Conservation (phyloP, 129 eudicot genomes). For the Centaurea solstitialis region DNA sequence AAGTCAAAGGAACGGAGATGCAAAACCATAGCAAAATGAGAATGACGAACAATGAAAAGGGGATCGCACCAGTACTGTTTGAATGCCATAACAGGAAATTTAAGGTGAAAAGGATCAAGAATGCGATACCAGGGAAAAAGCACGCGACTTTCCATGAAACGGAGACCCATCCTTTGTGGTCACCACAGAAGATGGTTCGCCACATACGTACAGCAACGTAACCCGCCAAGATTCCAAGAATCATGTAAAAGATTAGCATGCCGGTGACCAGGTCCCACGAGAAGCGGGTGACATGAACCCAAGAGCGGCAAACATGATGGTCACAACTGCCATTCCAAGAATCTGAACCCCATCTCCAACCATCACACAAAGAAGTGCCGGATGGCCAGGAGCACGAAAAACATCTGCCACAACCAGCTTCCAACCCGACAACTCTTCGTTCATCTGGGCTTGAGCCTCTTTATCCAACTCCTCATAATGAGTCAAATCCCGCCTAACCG, state of each 20-base stretch:
- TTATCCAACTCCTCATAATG: conserved; percentile 30
- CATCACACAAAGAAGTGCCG: conserved; percentile 29
- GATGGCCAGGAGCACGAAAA: conserved; percentile 23
- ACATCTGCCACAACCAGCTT: conserved; percentile 27
- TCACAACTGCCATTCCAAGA: conserved; percentile 36
- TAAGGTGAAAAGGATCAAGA: conserved; percentile 28
- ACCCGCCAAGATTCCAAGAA: conserved; percentile 32
- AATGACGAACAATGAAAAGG: conserved; percentile 36
- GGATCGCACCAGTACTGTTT: conserved; percentile 47
- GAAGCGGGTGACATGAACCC: conserved; percentile 37
- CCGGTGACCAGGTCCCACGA: conserved; percentile 27
- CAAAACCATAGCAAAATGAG: conserved; percentile 50
- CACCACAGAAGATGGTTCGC: conserved; percentile 27
- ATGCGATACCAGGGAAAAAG: conserved; percentile 46
- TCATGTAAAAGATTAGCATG: conserved; percentile 33
- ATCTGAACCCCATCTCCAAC: conserved; percentile 35
- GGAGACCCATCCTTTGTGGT: conserved; percentile 33
- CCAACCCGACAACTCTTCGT: conserved; percentile 28
- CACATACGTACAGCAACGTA: conserved; percentile 35
- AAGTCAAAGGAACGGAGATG: conserved; percentile 46
- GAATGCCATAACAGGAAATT: conserved; percentile 43
- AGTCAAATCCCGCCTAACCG: conserved; percentile 33
- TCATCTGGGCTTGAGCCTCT: conserved; percentile 32
- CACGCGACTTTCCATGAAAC: conserved; percentile 38
- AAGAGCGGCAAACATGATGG: conserved; percentile 26